Evolutionary conservation across 2,329 filamentous ascomycete genomes (phyloP).

Genomic region (Xylaria arbuscula): DNA sequence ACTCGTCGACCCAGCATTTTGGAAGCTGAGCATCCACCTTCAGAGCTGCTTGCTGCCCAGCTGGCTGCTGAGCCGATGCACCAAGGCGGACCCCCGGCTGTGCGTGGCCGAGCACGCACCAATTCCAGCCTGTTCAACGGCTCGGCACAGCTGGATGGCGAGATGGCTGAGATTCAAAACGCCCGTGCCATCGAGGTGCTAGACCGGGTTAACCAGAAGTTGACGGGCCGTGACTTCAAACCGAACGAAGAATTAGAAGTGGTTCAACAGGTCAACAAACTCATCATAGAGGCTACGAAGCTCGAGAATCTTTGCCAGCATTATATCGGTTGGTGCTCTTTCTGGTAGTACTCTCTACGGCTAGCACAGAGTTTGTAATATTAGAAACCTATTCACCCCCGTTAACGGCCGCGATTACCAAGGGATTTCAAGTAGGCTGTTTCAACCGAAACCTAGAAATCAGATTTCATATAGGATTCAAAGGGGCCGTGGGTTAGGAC

Average conservation of each 20-base stretch:
- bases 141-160: slow-evolving; percentile 51
- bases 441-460: slow-evolving; percentile 9
- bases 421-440: background rate
- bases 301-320: slow-evolving; percentile 98
- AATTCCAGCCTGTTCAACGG: slow-evolving; percentile 62
- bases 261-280: slow-evolving; percentile 89
- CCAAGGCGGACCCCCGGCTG: slow-evolving; percentile 58
- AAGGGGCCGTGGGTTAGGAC: background rate
- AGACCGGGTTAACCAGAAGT: slow-evolving; percentile 90
- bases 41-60: slow-evolving; percentile 65
- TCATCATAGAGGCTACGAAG: slow-evolving; percentile 95
- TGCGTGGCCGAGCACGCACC: slow-evolving; percentile 66
- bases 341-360: slow-evolving; percentile 73
- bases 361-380: background rate
- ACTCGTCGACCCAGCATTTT: slow-evolving; percentile 76
- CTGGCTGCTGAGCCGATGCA: slow-evolving; percentile 51
- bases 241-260: slow-evolving; percentile 84
- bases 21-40: slow-evolving; percentile 69
- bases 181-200: slow-evolving; percentile 92
- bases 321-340: slow-evolving; percentile 99
- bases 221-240: slow-evolving; percentile 94
- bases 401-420: background rate
- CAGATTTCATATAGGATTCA: slow-evolving; percentile 13
- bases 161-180: slow-evolving; percentile 84
- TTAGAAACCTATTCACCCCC: background rate